phyloP scores from a whole-genome alignment of 106 monocot species.

The Amphibolis antarctica region DNA sequence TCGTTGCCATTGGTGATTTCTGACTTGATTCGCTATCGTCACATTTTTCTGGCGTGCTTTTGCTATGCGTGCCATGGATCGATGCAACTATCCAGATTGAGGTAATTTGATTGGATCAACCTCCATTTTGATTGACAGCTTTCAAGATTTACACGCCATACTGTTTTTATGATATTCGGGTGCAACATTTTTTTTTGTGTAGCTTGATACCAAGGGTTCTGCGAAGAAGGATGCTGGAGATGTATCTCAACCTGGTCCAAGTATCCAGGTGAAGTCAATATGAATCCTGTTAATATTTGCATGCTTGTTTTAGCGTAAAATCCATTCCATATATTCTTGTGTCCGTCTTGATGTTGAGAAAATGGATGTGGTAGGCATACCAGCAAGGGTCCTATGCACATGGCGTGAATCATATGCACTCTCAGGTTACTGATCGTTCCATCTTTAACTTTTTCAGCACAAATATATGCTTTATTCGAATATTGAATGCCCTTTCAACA shows the following conservation, averaged over 20 bases:
- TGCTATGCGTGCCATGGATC: background rate
- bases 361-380: slow-evolving; percentile 8
- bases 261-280: slow-evolving; percentile 4
- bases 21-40: background rate
- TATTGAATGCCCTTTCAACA: too few species aligned
- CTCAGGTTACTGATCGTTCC: slow-evolving; percentile 14
- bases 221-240: slow-evolving; percentile 21
- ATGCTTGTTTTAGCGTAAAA: background rate
- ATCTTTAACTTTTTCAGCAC: background rate
- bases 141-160: background rate
- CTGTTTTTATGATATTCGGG: background rate
- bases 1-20: background rate
- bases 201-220: slow-evolving; percentile 44
- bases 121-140: background rate
- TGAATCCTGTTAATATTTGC: slow-evolving; percentile 5
- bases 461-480: too few species aligned
- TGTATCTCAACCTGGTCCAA: slow-evolving; percentile 5
- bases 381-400: slow-evolving; percentile 23
- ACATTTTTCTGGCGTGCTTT: background rate
- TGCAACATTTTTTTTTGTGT: background rate
- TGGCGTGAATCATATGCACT: slow-evolving; percentile 33
- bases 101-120: slow-evolving; percentile 6
- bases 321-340: background rate
- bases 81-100: slow-evolving; percentile 13
- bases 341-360: slow-evolving; percentile 5